Conservation (phyloP, 345 rosid species). For the Passiflora organensis region DNA sequence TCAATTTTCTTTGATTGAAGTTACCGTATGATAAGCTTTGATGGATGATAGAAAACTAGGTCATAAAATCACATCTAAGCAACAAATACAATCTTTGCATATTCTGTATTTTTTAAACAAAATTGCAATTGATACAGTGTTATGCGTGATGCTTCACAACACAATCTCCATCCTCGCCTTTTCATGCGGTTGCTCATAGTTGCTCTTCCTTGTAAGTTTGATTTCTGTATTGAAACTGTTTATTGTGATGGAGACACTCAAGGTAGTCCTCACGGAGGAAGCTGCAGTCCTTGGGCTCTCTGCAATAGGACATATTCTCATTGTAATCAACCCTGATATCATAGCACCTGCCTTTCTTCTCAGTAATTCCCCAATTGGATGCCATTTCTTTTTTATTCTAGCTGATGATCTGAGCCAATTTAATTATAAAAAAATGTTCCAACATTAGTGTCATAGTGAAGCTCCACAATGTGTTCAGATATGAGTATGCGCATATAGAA, state of each 20-base stretch:
- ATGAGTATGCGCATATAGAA: too few relatives aligned
- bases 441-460: too few relatives aligned
- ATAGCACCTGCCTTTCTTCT: slow-evolving; percentile 90
- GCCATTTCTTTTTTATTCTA: slow-evolving; percentile 39
- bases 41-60: too few relatives aligned
- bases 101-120: too few relatives aligned
- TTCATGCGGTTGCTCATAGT: slow-evolving; percentile 70
- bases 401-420: not conserved
- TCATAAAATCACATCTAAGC: too few relatives aligned
- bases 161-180: slow-evolving; percentile 43
- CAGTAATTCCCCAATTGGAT: slow-evolving; percentile 95
- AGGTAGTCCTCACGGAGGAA: slow-evolving; percentile 92
- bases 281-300: slow-evolving; percentile 88
- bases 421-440: too few relatives aligned
- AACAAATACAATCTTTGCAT: too few relatives aligned
- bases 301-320: slow-evolving; percentile 88
- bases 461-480: too few relatives aligned
- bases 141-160: slow-evolving; percentile 29
- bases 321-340: slow-evolving; percentile 89
- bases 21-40: too few relatives aligned
- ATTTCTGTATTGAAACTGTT: slow-evolving; percentile 87
- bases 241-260: slow-evolving; percentile 98
- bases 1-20: too few relatives aligned
- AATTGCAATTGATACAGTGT: too few relatives aligned
- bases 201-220: slow-evolving; percentile 96